phyloP scores from a whole-genome alignment of 345 rosid genomes.

The Eucalyptus coolabah region DNA sequence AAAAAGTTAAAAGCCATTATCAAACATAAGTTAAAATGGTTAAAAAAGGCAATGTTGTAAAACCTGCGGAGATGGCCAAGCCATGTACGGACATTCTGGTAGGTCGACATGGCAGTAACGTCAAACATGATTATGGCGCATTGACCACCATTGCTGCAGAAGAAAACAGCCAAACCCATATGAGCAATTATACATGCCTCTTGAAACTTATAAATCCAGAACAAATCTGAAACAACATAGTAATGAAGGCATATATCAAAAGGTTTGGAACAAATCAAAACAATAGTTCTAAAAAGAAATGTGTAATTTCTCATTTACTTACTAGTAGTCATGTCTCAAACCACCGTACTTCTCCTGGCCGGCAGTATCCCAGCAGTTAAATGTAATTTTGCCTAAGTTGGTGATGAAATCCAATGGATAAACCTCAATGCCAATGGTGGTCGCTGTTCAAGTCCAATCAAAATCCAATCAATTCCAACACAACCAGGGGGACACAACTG shows the following conservation, averaged over 20 bases:
- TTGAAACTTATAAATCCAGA: not conserved
- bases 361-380: slow-evolving; percentile 96
- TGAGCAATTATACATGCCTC: not conserved
- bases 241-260: not conserved
- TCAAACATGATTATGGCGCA: slow-evolving; percentile 99
- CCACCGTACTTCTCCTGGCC: slow-evolving; percentile 97
- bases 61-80: slow-evolving; percentile 94
- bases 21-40: not conserved
- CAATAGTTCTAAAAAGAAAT: no score
- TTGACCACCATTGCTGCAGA: slow-evolving; percentile 82
- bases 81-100: slow-evolving; percentile 97
- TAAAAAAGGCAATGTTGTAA: not conserved
- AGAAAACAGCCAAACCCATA: not conserved
- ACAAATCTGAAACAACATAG: not conserved
- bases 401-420: slow-evolving; percentile 92
- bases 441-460: slow-evolving; percentile 27
- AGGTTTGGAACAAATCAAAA: no score
- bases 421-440: slow-evolving; percentile 81
- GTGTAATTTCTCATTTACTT: no score
- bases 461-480: not conserved
- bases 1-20: not conserved
- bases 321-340: slow-evolving; percentile 91
- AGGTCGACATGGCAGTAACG: slow-evolving; percentile 81
- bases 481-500: not conserved
- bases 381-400: slow-evolving; percentile 81